Evolutionary conservation across 192 early-diverging fungal genomes (phyloP), one percentile per base, ranked within the genome.

Genomic region (Linderina pennispora): DNA sequence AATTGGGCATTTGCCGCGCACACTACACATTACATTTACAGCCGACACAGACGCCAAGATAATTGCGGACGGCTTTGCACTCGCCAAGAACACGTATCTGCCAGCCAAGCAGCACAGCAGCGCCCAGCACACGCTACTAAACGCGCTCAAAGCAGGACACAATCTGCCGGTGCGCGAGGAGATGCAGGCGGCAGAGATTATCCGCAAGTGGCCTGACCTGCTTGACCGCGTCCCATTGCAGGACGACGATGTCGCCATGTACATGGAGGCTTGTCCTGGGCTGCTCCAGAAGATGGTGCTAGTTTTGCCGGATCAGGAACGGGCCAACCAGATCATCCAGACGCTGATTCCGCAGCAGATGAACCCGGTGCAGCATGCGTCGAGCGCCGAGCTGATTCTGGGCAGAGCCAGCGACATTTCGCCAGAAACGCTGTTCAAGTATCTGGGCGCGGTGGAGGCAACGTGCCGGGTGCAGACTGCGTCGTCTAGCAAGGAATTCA

Each of bases 371-470:
- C 49, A 43, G 39, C 60, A 63, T 51, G 63, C 55, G 33, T 41
- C 41, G 3, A 42, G 55, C 45, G 52, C 48, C 11, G 50, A 48
- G 34, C 47, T 53, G n/a, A 35, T 70, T 18, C 37, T 63, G 16
- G 33, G 53, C 40, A 20, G 15, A 8, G 48, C 45, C 7, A 17
- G 33, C 7, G 20, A 26, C 18, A 15, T 70, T 9, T 44, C 43
- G 0, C 16, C 49, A 0, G 50, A 58, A 1, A 63, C 60, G 2
- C 36, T 60, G 50, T 62, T 62, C 18, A 44, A 15, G 14, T 70
- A 70, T 41, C 36, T 70, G 44, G 48, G 59, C 22, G 67, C 55
- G 3, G 50, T 70, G 8, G 67, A 70, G 43, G 59, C 60, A n/a
- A 70, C 49, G 17, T 70, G 67, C 23, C 54, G 67, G 13, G 3